Conservation (phyloP, 192 early-diverging fungal genomes). For the Gonapodya sp. region DNA sequence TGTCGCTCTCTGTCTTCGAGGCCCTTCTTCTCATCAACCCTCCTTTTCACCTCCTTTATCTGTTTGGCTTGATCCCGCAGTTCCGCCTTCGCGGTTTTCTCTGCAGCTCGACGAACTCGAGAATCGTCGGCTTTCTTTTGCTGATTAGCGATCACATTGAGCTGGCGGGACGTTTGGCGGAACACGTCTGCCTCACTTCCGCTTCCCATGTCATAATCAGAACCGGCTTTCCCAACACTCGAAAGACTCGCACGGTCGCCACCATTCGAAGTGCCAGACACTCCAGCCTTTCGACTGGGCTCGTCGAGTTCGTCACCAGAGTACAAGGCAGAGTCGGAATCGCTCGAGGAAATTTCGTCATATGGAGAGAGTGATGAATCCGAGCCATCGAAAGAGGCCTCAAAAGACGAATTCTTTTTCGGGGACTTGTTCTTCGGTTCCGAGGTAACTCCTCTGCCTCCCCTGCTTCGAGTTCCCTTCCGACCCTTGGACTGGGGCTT, state of each 20-base stretch:
- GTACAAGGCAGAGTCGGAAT: not conserved
- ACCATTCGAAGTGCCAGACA: no score
- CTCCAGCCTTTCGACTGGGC: not conserved
- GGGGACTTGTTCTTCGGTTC: not conserved
- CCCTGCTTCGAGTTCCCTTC: not conserved
- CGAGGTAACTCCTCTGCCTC: not conserved
- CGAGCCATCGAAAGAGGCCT: not conserved
- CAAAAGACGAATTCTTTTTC: not conserved
- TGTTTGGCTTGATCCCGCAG: slow-evolving; percentile 15
- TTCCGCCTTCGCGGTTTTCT: not conserved
- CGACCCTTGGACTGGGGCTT: not conserved
- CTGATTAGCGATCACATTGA: not conserved
- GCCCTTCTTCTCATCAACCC: slow-evolving; percentile 28
- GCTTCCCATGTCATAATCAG: not conserved
- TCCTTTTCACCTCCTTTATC: slow-evolving; percentile 27
- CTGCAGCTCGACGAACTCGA: not conserved
- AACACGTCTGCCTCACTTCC: not conserved
- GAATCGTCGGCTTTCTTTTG: not conserved
- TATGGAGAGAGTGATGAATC: not conserved
- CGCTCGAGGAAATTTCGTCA: not conserved
- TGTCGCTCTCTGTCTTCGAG: slow-evolving; percentile 33
- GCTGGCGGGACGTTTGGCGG: not conserved
- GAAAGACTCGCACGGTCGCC: not conserved
- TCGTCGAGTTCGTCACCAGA: not conserved
- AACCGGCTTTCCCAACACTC: not conserved